phyloP scores from a whole-genome alignment of 2,329 filamentous ascomycete species.

The Epichloe typhina region DNA sequence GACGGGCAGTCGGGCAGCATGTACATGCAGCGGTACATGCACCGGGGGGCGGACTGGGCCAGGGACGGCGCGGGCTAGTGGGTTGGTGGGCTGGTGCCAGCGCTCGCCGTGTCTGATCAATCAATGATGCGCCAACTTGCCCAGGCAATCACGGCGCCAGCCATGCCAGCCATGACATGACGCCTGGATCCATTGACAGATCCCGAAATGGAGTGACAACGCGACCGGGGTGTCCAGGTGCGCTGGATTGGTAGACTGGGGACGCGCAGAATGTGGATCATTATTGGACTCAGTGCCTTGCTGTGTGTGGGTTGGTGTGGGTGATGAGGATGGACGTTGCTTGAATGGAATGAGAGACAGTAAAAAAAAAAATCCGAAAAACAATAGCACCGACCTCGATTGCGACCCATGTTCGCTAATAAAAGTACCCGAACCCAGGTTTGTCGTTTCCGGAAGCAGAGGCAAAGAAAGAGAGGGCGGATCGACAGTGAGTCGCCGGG shows the following conservation, averaged over 20 bases:
- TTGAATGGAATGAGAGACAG: constrained; percentile 4
- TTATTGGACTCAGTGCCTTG: background rate
- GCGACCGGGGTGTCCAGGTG: background rate
- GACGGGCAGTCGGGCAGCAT: background rate
- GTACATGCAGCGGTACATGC: no score
- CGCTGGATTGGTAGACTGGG: background rate
- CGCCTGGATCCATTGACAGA: background rate
- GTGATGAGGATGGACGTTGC: background rate
- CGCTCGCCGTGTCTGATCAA: background rate
- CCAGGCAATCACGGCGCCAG: background rate
- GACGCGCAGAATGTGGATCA: background rate
- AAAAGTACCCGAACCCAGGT: background rate
- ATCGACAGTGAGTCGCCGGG: background rate
- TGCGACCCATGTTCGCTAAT: constrained; percentile 33
- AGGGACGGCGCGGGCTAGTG: background rate
- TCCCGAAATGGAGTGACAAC: background rate
- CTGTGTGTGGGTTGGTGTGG: background rate
- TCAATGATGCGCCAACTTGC: background rate
- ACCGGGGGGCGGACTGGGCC: background rate
- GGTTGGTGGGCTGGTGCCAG: background rate
- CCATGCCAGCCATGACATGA: background rate
- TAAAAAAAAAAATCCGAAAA: background rate
- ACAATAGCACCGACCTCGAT: constrained; percentile 35
- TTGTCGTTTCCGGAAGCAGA: background rate
- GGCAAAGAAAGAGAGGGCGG: background rate